A percentile compares a stretch with the other conserved stretches of the same genome.
phyloP scores from a whole-genome alignment of 768 basidiomycete genomes.

The Suillus bovinus region DNA sequence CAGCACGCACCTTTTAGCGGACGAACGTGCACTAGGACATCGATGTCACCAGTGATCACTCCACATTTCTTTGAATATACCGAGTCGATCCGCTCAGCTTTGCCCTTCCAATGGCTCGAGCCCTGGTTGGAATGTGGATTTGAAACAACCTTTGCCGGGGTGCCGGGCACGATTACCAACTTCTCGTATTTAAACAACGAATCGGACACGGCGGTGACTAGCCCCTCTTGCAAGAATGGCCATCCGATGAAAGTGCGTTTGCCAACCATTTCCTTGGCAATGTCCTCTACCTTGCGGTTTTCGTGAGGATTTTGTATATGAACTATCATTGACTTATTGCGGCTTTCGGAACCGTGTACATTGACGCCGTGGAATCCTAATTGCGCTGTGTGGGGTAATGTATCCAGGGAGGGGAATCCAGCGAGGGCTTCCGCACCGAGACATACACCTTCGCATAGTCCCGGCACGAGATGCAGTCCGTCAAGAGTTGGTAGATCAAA shows the following conservation, averaged over 20 bases:
- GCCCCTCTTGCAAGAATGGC: slow-evolving; percentile 95
- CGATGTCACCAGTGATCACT: slow-evolving; percentile 68
- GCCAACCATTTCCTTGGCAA: slow-evolving; percentile 77
- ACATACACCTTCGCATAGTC: slow-evolving; percentile 85
- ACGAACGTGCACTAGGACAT: slow-evolving; percentile 35
- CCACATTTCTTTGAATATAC: slow-evolving; percentile 88
- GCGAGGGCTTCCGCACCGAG: slow-evolving; percentile 86
- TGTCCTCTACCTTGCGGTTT: slow-evolving; percentile 60
- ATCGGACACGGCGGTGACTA: slow-evolving; percentile 86
- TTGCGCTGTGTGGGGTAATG: slow-evolving; percentile 73
- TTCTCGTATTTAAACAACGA: slow-evolving; percentile 85
- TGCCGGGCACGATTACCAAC: slow-evolving; percentile 51
- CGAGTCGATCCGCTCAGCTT: slow-evolving; percentile 80
- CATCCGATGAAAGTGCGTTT: slow-evolving; percentile 80
- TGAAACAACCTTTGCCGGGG: slow-evolving; percentile 54
- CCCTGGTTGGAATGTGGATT: slow-evolving; percentile 75
- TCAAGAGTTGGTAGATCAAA: slow-evolving; percentile 87
- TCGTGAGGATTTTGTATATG: slow-evolving; percentile 80
- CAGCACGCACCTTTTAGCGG: slow-evolving; percentile 77
- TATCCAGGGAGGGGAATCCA: slow-evolving; percentile 95
- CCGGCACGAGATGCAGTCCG: slow-evolving; percentile 83
- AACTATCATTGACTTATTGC: slow-evolving; percentile 93
- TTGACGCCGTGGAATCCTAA: slow-evolving; percentile 90
- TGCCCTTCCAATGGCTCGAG: slow-evolving; percentile 74
- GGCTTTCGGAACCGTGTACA: slow-evolving; percentile 86